These are phyloP conservation scores for Pseudogymnoascus destructans DNA, from an alignment of 2,329 filamentous ascomycete species.

Conservation along the genomic window DNA sequence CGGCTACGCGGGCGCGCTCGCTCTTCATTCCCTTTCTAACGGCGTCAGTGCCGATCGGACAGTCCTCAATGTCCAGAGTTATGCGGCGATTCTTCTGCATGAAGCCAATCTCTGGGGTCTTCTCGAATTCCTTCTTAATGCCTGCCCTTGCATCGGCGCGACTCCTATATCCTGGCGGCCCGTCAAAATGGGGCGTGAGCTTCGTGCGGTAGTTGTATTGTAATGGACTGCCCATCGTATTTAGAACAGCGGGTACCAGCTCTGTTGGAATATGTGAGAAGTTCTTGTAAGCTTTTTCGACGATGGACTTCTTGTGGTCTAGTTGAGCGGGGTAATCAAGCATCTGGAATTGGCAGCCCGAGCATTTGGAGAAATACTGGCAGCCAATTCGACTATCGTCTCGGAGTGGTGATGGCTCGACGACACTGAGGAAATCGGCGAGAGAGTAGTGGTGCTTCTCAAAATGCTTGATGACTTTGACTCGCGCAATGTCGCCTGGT, in stretches of 20 bases:
- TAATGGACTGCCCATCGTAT: constrained; percentile 81
- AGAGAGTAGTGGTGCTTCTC: constrained; percentile 53
- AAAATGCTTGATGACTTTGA: constrained; percentile 66
- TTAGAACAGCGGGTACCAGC: constrained; percentile 59
- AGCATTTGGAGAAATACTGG: constrained; percentile 76
- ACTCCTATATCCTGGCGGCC: constrained; percentile 42
- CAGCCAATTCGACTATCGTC: constrained; percentile 68
- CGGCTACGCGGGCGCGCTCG: constrained; percentile 63
- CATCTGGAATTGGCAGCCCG: constrained; percentile 97
- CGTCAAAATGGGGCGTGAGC: constrained; percentile 90
- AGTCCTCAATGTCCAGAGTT: constrained; percentile 93
- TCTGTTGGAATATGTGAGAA: constrained; percentile 74
- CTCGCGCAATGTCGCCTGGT: constrained; percentile 68
- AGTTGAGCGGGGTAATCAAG: constrained; percentile 80
- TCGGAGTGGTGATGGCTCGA: constrained; percentile 59
- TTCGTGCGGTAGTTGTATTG: constrained; percentile 95
- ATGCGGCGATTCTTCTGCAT: constrained; percentile 68
- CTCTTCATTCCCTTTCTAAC: constrained; percentile 66
- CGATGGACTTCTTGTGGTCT: constrained; percentile 66
- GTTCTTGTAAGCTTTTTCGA: constrained; percentile 83
- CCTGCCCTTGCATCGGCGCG: constrained; percentile 34
- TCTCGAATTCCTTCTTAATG: constrained; percentile 42
- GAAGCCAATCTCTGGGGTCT: constrained; percentile 75
- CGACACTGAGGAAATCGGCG: constrained; percentile 70
- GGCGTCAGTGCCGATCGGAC: constrained; percentile 81